Conservation (phyloP, 495 filamentous ascomycete species). For the Oidiodendron maius region DNA sequence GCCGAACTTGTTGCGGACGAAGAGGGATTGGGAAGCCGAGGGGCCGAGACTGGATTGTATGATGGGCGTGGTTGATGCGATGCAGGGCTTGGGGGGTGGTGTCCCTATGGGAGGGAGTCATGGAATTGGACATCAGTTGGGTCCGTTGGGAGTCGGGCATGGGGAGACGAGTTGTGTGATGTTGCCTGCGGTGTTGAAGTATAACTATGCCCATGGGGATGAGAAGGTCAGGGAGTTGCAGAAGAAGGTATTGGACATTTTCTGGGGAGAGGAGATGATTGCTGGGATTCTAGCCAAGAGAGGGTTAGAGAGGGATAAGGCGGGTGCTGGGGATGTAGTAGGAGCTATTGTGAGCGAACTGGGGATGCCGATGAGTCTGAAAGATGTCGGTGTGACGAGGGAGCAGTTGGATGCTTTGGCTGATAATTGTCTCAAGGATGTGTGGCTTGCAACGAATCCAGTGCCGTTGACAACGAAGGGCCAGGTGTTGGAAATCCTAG, state of each 20-base stretch:
- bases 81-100: conserved; percentile 25
- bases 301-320: conserved; percentile 28
- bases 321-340: conserved; percentile 27
- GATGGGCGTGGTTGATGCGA: conserved; percentile 22
- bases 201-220: conserved; percentile 34
- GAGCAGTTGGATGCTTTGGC: conserved; percentile 29
- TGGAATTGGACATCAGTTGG: conserved; percentile 63
- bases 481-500: conserved; percentile 30
- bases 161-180: conserved; percentile 63
- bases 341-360: conserved; percentile 26
- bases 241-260: conserved; percentile 35
- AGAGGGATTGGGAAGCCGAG: conserved; percentile 33
- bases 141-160: conserved; percentile 58
- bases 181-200: conserved; percentile 55
- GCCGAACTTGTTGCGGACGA: conserved; percentile 44
- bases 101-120: conserved; percentile 44
- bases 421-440: conserved; percentile 31
- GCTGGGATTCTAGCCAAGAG: conserved; percentile 32
- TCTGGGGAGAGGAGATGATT: conserved; percentile 42
- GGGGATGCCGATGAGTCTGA: conserved; percentile 26
- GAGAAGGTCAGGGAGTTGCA: conserved; percentile 40
- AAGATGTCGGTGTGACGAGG: conserved; percentile 28
- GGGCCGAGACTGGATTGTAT: conserved; percentile 40
- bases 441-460: conserved; percentile 29
- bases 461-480: conserved; percentile 25